A percentile compares a stretch with the other conserved stretches of the same genome.
Conservation (phyloP, 2,329 filamentous ascomycete genomes). For the Cryphonectria nitschkei region DNA sequence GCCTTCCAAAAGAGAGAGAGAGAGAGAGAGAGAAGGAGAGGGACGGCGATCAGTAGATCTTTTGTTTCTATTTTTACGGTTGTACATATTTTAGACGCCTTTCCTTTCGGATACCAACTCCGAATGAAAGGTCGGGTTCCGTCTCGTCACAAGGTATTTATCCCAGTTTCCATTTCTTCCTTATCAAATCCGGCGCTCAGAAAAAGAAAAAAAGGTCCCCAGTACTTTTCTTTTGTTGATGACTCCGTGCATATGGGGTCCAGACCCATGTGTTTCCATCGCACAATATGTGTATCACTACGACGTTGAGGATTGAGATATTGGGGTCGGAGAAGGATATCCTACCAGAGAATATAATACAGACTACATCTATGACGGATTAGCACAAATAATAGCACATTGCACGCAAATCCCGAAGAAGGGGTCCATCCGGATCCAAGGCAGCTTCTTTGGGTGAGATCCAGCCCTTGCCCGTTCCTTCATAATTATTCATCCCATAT, state of each 20-base stretch:
- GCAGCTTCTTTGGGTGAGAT: background rate
- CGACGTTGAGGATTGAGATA: background rate
- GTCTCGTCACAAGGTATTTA: background rate
- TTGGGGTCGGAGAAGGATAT: background rate
- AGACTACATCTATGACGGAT: background rate
- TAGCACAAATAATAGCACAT: no score
- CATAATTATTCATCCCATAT: background rate
- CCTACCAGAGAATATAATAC: background rate
- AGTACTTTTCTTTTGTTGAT: background rate
- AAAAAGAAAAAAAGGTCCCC: background rate
- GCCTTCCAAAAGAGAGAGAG: background rate
- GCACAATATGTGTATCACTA: background rate
- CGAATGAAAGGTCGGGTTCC: background rate
- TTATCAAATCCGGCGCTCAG: background rate
- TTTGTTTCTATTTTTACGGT: slow-evolving; percentile 1
- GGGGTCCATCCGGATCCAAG: background rate
- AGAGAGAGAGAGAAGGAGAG: background rate
- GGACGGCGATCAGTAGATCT: background rate
- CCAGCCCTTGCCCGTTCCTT: background rate
- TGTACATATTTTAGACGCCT: background rate
- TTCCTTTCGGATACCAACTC: background rate
- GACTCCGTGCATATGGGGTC: background rate
- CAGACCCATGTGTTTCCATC: background rate
- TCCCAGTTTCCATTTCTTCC: background rate
- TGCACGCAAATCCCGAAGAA: background rate